These are phyloP conservation scores for Pseudogymnoascus sp. DNA, from an alignment of 2,329 filamentous ascomycete genomes.

Conservation along the genomic window DNA sequence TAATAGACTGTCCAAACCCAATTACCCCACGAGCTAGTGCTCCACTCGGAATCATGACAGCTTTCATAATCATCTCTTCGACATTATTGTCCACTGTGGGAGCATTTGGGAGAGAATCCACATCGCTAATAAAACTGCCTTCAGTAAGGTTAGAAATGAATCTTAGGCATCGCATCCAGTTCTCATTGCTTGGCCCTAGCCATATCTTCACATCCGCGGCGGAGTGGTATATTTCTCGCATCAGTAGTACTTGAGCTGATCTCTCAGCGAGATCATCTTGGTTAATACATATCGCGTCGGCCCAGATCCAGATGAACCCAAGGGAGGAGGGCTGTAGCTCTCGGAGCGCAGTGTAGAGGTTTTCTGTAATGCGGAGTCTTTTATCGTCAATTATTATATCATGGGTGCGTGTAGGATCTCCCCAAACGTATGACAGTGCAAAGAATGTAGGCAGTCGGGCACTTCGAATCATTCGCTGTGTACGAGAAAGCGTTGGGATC, in stretches of 20 bases:
- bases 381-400: slow-evolving; percentile 13
- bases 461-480: no score
- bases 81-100: background rate
- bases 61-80: background rate
- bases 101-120: background rate
- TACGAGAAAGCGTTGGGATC: no score
- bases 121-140: background rate
- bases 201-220: slow-evolving; percentile 10
- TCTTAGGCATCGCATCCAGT: no score
- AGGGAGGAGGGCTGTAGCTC: background rate
- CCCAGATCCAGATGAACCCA: slow-evolving; percentile 11
- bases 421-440: slow-evolving; percentile 15
- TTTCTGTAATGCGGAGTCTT: slow-evolving; percentile 10
- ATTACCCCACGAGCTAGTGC: no score
- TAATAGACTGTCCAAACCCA: no score
- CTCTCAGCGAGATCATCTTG: slow-evolving; percentile 13
- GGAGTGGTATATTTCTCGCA: slow-evolving; percentile 15
- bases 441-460: background rate
- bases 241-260: slow-evolving; percentile 12
- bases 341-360: slow-evolving; percentile 11
- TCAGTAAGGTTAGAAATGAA: background rate
- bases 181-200: slow-evolving; percentile 7
- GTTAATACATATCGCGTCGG: slow-evolving; percentile 16
- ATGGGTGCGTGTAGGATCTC: slow-evolving; percentile 2
- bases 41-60: no score